phyloP scores from a whole-genome alignment of 768 basidiomycete genomes.

The Suillus luteus region DNA sequence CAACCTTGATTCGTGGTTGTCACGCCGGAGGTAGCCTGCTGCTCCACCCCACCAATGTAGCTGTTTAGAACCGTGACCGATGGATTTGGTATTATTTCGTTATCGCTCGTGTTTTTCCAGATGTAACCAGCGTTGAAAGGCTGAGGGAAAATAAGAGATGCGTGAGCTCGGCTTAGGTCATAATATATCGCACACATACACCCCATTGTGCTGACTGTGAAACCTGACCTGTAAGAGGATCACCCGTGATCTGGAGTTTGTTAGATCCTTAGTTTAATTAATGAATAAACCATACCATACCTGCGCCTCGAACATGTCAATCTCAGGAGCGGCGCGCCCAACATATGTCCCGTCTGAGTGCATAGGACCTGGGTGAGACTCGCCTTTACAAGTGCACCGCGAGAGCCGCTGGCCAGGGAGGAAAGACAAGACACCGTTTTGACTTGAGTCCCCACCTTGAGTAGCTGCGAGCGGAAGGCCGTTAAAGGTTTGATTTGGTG shows the following conservation, averaged over 20 bases:
- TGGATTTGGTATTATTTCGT: conserved; percentile 58
- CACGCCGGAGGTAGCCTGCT: conserved; percentile 80
- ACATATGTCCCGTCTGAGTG: conserved; percentile 74
- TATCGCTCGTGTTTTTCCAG: conserved; percentile 63
- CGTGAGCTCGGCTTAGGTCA: conserved; percentile 3
- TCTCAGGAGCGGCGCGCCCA: conserved; percentile 85
- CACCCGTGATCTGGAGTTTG: conserved; percentile 46
- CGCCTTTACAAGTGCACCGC: conserved; percentile 82
- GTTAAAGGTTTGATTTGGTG: conserved; percentile 77
- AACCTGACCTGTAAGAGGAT: conserved; percentile 55
- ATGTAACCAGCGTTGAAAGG: conserved; percentile 77
- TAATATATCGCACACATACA: conserved; percentile 44
- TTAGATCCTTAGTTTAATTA: conserved; percentile 14
- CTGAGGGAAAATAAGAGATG: conserved; percentile 31
- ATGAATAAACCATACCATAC: conserved; percentile 24
- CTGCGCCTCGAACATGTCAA: conserved; percentile 89
- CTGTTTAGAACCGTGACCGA: conserved; percentile 58
- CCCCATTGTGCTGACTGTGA: conserved; percentile 88
- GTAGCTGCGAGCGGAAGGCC: conserved; percentile 66
- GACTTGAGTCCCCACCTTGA: conserved; percentile 52
- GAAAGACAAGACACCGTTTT: conserved; percentile 59
- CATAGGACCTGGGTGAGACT: conserved; percentile 82
- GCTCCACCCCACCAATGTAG: conserved; percentile 67
- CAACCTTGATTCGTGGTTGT: conserved; percentile 66
- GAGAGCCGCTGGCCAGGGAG: conserved; percentile 82